These are phyloP conservation scores for Syzygium oleosum DNA, from an alignment of 345 rosid species.

Conservation along the genomic window DNA sequence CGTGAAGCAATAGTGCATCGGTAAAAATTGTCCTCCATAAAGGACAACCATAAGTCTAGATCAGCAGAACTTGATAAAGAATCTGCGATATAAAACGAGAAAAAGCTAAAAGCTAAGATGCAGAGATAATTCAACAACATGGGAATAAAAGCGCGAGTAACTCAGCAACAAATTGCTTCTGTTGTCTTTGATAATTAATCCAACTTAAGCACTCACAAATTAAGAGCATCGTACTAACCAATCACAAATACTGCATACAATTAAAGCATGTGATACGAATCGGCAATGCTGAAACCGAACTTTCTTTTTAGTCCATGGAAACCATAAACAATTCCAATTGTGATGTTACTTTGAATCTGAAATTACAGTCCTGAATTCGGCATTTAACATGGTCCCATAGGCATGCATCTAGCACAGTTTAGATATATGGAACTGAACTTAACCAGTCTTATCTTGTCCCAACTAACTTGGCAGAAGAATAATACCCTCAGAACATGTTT, in stretches of 20 bases:
- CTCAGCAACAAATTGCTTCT: background rate
- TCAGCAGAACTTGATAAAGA: background rate
- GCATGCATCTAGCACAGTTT: background rate
- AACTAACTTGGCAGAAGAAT: background rate
- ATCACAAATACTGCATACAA: background rate
- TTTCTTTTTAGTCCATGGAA: background rate
- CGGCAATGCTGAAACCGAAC: background rate
- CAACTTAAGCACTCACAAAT: background rate
- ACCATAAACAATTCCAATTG: background rate
- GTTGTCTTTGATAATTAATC: background rate
- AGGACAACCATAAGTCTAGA: background rate
- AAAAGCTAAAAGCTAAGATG: background rate
- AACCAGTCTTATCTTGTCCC: background rate
- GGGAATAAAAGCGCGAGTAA: background rate
- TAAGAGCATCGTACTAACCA: background rate
- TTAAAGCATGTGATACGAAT: background rate
- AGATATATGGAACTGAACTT: background rate
- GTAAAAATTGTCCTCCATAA: background rate
- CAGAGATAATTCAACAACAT: background rate
- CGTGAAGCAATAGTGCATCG: background rate
- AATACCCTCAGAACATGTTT: background rate
- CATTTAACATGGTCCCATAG: background rate
- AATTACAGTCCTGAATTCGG: background rate
- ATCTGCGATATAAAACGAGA: background rate
- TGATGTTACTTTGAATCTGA: background rate